Evolutionary conservation across 352 stramenopile species (phyloP), one percentile per base, ranked within the genome.

Genomic region (Phytophthora ohioensis): DNA sequence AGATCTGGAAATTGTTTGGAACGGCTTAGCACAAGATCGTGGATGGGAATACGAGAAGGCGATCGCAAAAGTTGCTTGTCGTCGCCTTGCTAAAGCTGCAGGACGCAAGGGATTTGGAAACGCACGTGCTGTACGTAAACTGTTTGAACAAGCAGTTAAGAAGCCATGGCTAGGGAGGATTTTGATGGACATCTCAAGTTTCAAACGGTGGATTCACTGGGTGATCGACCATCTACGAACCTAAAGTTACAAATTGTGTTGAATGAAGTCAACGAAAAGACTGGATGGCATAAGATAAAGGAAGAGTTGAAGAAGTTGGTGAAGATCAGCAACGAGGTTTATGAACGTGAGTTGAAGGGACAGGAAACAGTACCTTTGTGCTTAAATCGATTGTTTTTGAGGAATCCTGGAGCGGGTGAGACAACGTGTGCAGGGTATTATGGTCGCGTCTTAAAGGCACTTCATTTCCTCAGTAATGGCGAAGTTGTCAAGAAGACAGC

Each of bases 341-440:
- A 97, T 58, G 80, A 93, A 39, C 85, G 85, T 3, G 87, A 97
- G 66, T 63, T 97, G 4, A 82, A 91, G 47, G 87, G 87, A 2
- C 57, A 79, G 11, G 79, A 87, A 31, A 84, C 81, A 2, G 67
- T 96, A 15, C 79, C 79, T 5, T 36, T 97, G 5, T 84, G 72
- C 21, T 71, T 97, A 58, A 98, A 98, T 72, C 85, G 88, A 0
- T 61, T 97, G 11, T 98, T 98, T 63, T 75, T 98, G 17, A 93
- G 93, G 11, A 98, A 97, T 56, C 93, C 94, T 31, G 94, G 93
- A 6, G 98, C 91, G 4, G 93, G 92, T 10, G 98, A 98, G 73
- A 98, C 95, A 5, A 98, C 95, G 4, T 97, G 88, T 48, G 95
- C 93, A 4, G 72, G 69, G 31, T 74, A 98, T 32, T 98, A 98